Evolutionary conservation across 2,329 filamentous ascomycete species (phyloP).

Genomic region (Tolypocladium album): DNA sequence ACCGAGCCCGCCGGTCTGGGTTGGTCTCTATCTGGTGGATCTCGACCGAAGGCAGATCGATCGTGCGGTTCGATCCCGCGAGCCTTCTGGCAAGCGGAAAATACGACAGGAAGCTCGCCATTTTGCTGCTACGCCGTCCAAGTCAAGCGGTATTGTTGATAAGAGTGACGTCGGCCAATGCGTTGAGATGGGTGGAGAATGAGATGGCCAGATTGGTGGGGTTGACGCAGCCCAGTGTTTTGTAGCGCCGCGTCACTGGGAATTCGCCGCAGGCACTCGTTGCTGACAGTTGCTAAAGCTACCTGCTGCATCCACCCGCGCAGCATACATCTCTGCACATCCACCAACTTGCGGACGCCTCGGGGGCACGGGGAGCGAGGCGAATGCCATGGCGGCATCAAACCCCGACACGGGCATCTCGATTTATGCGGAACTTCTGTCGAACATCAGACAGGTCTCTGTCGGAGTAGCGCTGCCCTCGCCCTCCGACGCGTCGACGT

Average conservation of each 20-base stretch:
- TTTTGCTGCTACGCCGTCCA: slow-evolving; percentile 5
- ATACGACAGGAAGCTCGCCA: slow-evolving; percentile 24
- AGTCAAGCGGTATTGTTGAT: background rate
- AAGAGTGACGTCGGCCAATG: background rate
- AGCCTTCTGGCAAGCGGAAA: slow-evolving; percentile 18
- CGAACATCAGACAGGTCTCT: slow-evolving; percentile 54
- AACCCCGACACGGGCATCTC: slow-evolving; percentile 10
- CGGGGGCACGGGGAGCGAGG: background rate
- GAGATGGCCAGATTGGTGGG: background rate
- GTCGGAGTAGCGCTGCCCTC: slow-evolving; percentile 41
- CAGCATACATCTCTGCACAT: background rate
- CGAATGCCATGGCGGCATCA: slow-evolving; percentile 6
- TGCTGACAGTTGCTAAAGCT: background rate
- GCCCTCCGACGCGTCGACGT: slow-evolving; percentile 29
- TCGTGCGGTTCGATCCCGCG: slow-evolving; percentile 21
- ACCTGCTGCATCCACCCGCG: background rate
- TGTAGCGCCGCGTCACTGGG: background rate
- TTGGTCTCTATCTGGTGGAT: slow-evolving; percentile 72
- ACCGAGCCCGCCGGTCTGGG: slow-evolving; percentile 67
- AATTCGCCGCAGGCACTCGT: background rate
- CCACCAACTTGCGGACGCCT: background rate
- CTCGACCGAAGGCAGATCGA: slow-evolving; percentile 56
- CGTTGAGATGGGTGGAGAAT: background rate
- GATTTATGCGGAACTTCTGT: slow-evolving; percentile 55
- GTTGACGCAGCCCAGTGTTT: background rate